Percentiles rank a stretch among this genome's conserved stretches.
phyloP scores from a whole-genome alignment of 129 eudicot species.

The Deinandra increscens region DNA sequence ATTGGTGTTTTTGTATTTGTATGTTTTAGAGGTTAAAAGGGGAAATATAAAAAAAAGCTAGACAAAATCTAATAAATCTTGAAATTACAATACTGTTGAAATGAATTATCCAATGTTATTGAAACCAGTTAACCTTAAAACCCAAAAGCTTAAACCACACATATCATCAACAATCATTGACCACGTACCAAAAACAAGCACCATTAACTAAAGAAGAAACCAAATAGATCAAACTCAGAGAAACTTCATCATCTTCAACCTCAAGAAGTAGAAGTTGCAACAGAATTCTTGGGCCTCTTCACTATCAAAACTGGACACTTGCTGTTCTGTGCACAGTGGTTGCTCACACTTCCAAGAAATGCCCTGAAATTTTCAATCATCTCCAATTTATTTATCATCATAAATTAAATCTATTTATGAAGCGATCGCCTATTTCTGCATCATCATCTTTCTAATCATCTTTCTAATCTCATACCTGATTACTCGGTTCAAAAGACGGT shows the following conservation, averaged over 20 bases:
- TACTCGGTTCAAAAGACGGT: too few species aligned
- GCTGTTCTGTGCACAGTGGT: slow-evolving; percentile 68
- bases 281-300: slow-evolving; percentile 59
- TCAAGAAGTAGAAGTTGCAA: slow-evolving; percentile 14
- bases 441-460: too few species aligned
- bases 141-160: not conserved
- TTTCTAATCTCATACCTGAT: too few species aligned
- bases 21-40: too few species aligned
- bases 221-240: not conserved
- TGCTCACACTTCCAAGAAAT: slow-evolving; percentile 89
- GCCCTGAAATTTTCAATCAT: slow-evolving; percentile 49
- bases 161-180: not conserved
- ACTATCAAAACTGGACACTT: slow-evolving; percentile 84
- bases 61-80: too few species aligned
- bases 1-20: too few species aligned
- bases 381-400: not conserved
- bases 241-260: slow-evolving; percentile 1
- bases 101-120: not conserved
- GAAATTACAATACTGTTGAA: not conserved
- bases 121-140: not conserved
- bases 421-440: too few species aligned
- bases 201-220: not conserved
- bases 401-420: not conserved
- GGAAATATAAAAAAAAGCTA: too few species aligned
- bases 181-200: not conserved